Base-by-base conservation (phyloP, 768 basidiomycete species). In the Boletus subcaerulescens region DNA sequence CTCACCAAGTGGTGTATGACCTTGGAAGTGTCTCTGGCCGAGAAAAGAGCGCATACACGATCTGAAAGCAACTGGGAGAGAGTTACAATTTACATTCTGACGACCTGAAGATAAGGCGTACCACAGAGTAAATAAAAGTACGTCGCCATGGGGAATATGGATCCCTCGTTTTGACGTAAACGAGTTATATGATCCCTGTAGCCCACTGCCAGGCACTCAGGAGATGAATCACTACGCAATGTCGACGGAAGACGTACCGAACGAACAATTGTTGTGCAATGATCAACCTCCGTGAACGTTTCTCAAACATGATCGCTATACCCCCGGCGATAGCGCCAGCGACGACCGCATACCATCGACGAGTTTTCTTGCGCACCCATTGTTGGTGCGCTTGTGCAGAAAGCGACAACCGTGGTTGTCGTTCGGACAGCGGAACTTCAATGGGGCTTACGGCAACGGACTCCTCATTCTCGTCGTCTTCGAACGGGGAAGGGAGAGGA, bases 181-280 rank as follows among this genome's bases (percentile, higher is more conserved):
- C 9, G 83, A 80, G 64, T 95, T 96, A 68, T 90, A 96, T 1
- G 86, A 84, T 2, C 92, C 94, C 69, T 98, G 95, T 8, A 98
- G 75, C 3, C 95, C 94, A 45, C 93, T 92, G 50, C 24, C 31
- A 50, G 33, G 33, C 18, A 20, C 46, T 62, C 24, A 59, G 17
- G 18, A 50, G 38, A 22, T n/a, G 4, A 36, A 18, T 31, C 45
- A 33, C 15, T 7, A 6, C 31, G 20, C 49, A 8, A 53, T 1
- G 5, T 38, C 3, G 11, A 26, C 9, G 9, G 6, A 53, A n/a
- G 13, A 48, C 47, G 29, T 6, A 65, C 91, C 93, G 83, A 48
- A 96, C 93, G 72, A 96, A 91, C 62, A 94, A 66, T 70, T 95
- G 93, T 63, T 95, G 92, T 0, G 88, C 88, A 58, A 94, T 88